Evolutionary conservation across 495 filamentous ascomycete genomes (phyloP).

Genomic region (Neurospora tetraspora): DNA sequence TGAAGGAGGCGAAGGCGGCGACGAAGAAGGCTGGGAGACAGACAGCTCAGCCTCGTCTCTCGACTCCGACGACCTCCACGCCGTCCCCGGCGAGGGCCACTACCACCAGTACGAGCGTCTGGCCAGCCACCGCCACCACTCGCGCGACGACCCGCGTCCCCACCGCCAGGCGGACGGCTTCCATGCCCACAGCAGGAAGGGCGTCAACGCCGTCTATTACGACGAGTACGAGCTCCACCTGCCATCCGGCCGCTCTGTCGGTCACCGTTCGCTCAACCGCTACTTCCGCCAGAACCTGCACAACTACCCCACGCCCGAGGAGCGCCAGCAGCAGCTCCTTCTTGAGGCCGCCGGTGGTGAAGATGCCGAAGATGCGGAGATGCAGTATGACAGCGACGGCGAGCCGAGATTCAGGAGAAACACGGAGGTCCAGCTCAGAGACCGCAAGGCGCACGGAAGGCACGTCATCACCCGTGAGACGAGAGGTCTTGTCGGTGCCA

Average conservation of each 20-base stretch:
- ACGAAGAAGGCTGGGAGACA: slow-evolving; percentile 66
- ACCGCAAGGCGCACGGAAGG: slow-evolving; percentile 10
- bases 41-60: slow-evolving; percentile 77
- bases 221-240: slow-evolving; percentile 90
- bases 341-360: slow-evolving; percentile 34
- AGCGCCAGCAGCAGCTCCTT: slow-evolving; percentile 49
- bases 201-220: slow-evolving; percentile 62
- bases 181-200: slow-evolving; percentile 60
- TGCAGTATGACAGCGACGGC: slow-evolving; percentile 20
- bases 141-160: slow-evolving; percentile 49
- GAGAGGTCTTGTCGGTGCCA: slow-evolving; percentile 14
- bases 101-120: slow-evolving; percentile 51
- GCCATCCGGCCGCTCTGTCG: slow-evolving; percentile 81
- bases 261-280: slow-evolving; percentile 72
- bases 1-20: slow-evolving; percentile 18
- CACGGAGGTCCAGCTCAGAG: background rate
- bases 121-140: slow-evolving; percentile 54
- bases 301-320: slow-evolving; percentile 61
- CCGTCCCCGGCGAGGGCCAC: slow-evolving; percentile 58
- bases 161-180: slow-evolving; percentile 62
- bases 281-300: slow-evolving; percentile 93
- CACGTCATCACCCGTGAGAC: slow-evolving; percentile 15
- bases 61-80: slow-evolving; percentile 62
- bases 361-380: slow-evolving; percentile 14
- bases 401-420: background rate